Evolutionary conservation across 2,329 filamentous ascomycete species (phyloP).

Genomic region (Balansia obtecta): DNA sequence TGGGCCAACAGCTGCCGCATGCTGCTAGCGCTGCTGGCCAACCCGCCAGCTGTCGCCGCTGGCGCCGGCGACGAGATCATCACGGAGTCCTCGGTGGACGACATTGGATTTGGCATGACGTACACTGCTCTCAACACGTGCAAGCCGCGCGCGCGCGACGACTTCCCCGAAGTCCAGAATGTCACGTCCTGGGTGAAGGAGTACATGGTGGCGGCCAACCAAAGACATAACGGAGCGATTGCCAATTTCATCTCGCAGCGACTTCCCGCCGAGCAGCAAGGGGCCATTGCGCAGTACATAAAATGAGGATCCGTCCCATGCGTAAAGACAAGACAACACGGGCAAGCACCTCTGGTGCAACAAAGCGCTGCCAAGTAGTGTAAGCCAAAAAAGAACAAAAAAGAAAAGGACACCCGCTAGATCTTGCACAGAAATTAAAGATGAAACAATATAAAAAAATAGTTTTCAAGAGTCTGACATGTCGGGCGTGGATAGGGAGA

Average conservation of each 20-base stretch:
- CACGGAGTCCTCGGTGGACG: conserved; percentile 82
- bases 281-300: conserved; percentile 39
- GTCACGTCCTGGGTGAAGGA: conserved; percentile 75
- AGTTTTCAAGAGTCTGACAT: background rate
- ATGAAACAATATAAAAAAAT: background rate
- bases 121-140: conserved; percentile 92
- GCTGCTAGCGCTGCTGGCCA: conserved; percentile 79
- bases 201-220: conserved; percentile 68
- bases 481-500: background rate
- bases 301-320: conserved; percentile 15
- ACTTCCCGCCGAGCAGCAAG: conserved; percentile 48
- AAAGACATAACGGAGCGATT: conserved; percentile 58
- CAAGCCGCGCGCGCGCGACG: conserved; percentile 59
- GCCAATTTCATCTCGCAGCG: conserved; percentile 60
- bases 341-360: background rate
- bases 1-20: conserved; percentile 85
- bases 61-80: conserved; percentile 64
- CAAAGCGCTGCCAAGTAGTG: background rate
- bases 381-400: background rate
- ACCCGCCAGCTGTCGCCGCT: conserved; percentile 58
- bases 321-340: background rate
- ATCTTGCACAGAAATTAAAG: background rate
- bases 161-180: conserved; percentile 74
- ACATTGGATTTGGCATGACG: conserved; percentile 86
- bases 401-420: no score